Base-by-base conservation (phyloP, 2,329 filamentous ascomycete genomes). In the Dendrostoma leiphaemia region DNA sequence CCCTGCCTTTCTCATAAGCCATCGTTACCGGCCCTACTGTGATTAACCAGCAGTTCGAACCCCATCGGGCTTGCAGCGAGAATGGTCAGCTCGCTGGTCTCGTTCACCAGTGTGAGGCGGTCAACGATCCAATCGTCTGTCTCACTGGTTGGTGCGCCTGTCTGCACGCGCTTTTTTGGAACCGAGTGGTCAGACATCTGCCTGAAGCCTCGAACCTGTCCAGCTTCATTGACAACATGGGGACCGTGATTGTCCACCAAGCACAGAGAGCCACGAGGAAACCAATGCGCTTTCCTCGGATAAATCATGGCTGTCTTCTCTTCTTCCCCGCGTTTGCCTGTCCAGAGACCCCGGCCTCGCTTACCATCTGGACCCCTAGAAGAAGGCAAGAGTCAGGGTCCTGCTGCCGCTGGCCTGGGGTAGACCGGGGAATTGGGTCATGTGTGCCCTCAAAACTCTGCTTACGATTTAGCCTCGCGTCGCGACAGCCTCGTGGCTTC, bases 291-390 rank as follows among this genome's bases (percentile, higher is more conserved):
- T n/a, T 17, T 26, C 10, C 35, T 21, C 26, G 26, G n/a, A 41
- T n/a, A 23, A 23, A 13, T 8, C 6, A 12, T 10, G 21, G n/a
- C 17, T 26, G n/a, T 23, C 12, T 8, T 40, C 34, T 41, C 9
- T 49, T 28, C 47, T 40, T 41, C 47, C 32, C 47, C 47, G 47
- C 47, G 47, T 49, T 35, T 49, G 47, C 40, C 37, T 29, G 26
- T n/a, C 47, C 47, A 15, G 17, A 7, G 26, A 34, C 35, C 53
- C 48, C 48, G 46, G 37, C 50, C 28, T 53, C 50, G 50, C 50
- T 47, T 47, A 26, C 31, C 38, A 57, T 32, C 47, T 51, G 51
- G 54, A 48, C 35, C 47, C 54, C 37, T 48, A 37, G 34, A 24
- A 15, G 26, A 19, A 31, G 44, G 37, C 47, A 19, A 44, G 31